These are phyloP conservation scores for Backusella circina DNA, from an alignment of 192 early-diverging fungal species.

Conservation along the genomic window DNA sequence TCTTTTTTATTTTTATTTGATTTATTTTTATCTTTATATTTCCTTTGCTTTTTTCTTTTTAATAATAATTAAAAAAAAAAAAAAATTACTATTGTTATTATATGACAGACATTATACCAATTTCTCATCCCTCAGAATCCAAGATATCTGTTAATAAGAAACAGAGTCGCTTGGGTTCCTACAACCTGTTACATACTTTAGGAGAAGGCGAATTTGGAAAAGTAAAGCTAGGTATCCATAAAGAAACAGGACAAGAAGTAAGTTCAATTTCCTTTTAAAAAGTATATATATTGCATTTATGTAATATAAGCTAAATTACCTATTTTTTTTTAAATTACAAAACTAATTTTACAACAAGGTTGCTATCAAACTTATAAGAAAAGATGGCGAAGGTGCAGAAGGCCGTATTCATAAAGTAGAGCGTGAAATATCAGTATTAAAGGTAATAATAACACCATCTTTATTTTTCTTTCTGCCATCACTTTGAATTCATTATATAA, in stretches of 20 bases:
- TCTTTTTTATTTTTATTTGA: not conserved
- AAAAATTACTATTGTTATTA: not conserved
- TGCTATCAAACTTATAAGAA: slow-evolving; percentile 94
- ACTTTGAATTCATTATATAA: not conserved
- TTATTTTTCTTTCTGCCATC: not conserved
- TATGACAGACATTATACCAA: not conserved
- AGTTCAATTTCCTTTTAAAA: slow-evolving; percentile 4
- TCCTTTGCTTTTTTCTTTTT: not conserved
- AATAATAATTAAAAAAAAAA: not conserved
- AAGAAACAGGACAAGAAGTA: slow-evolving; percentile 40
- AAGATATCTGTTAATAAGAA: not conserved
- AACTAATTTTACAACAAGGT: slow-evolving; percentile 46
- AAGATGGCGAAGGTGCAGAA: slow-evolving; percentile 76
- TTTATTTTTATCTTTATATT: not conserved
- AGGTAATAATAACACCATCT: slow-evolving; percentile 50
- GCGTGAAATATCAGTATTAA: slow-evolving; percentile 88
- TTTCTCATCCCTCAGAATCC: not conserved
- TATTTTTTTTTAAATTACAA: not conserved
- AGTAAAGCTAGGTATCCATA: slow-evolving; percentile 81
- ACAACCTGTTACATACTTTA: slow-evolving; percentile 81
- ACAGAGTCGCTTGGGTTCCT: slow-evolving; percentile 56
- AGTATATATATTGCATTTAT: too few relatives aligned
- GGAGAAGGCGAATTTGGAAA: slow-evolving; percentile 91
- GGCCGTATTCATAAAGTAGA: slow-evolving; percentile 83
- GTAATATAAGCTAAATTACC: not conserved